phyloP scores from a whole-genome alignment of 2,329 filamentous ascomycete species.

The Fusarium xyrophilum region DNA sequence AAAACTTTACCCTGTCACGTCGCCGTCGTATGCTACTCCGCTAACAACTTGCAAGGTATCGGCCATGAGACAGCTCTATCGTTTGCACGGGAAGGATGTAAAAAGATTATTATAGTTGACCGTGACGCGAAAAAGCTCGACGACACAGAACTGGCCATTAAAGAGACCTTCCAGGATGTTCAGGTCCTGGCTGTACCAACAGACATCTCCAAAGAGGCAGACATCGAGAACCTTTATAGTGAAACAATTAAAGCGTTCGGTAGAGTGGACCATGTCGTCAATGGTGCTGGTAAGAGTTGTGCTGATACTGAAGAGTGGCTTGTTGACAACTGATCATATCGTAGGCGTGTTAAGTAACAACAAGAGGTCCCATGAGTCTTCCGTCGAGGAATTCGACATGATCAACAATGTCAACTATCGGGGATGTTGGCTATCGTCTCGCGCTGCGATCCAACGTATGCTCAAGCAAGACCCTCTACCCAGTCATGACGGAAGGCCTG shows the following conservation, averaged over 20 bases:
- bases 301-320: rapidly evolving
- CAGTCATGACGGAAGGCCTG: slow-evolving; percentile 42
- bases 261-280: slow-evolving; percentile 14
- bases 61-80: slow-evolving; percentile 4
- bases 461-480: slow-evolving; percentile 51
- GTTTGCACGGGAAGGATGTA: slow-evolving; percentile 2
- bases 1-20: neutral
- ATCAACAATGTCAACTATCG: slow-evolving; percentile 64
- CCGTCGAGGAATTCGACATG: slow-evolving; percentile 52
- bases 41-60: neutral
- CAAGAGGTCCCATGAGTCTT: slow-evolving; percentile 14
- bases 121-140: neutral
- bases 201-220: slow-evolving; percentile 10
- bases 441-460: slow-evolving; percentile 55
- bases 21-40: rapidly evolving
- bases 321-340: neutral
- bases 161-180: neutral
- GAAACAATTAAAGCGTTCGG: neutral
- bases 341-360: slow-evolving; percentile 11
- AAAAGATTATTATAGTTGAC: neutral
- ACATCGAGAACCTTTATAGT: neutral
- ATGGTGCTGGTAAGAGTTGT: slow-evolving; percentile 5
- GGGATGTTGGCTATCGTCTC: slow-evolving; percentile 56
- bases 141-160: neutral
- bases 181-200: slow-evolving; percentile 2